Evolutionary conservation across 73 alveolate genomes (phyloP), one percentile per base, ranked within the genome.

Genomic region (Blepharisma stoltei): DNA sequence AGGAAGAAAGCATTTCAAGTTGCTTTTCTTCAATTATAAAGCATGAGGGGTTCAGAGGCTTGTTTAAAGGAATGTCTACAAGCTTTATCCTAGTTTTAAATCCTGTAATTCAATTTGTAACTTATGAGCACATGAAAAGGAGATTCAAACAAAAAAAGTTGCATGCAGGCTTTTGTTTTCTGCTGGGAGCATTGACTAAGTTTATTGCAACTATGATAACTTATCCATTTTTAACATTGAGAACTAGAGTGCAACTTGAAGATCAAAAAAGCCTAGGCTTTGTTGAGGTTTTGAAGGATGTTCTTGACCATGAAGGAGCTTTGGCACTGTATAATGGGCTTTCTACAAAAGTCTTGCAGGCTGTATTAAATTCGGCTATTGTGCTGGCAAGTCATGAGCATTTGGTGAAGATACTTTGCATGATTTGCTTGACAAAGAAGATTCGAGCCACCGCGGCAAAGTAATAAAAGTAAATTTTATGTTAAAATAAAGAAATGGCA

Each of bases 151-250:
- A 32, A 32, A 32, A 60, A 20, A 11, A n/a, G 46, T 20, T 9
- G 23, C 18, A 11, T 38, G 14, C 23, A 9, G 46, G 14, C 45
- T 11, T 9, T n/a, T 25, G 23, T 60, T 60, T 60, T 25, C 0
- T 60, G 38, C 14, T 60, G 37, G 73, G 73, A 20, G 73, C 73
- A 20, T n/a, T 60, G 11, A 38, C 73, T 60, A 60, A 60, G 73
- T 60, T 60, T 25, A 25, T 60, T 14, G 73, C 73, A 25, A 60
- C 73, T 60, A 11, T 60, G n/a, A 2, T 5, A 14, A 60, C 73
- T 18, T 60, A 60, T 25, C 73, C 73, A 1, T 14, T 60, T 8
- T 25, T 18, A 47, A 60, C 73, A 0, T 9, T 60, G 18, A 60
- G 73, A 25, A 60, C 73, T 1, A 60, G 73, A 25, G 46, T 20